Conservation (phyloP, 495 filamentous ascomycete species). For the Jackrogersella minutella region DNA sequence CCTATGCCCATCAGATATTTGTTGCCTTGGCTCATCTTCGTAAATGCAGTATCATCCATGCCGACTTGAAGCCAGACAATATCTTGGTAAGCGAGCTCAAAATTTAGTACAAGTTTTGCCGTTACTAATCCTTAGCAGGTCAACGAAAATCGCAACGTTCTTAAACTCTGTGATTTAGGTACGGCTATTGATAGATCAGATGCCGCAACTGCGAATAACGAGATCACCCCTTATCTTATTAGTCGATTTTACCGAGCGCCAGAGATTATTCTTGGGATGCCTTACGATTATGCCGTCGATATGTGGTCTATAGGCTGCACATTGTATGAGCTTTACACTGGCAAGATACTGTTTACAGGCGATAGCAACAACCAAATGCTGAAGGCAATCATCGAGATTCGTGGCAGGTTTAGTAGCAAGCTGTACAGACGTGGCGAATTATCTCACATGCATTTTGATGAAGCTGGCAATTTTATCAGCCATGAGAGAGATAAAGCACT, state of each 20-base stretch:
- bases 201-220: conserved; percentile 67
- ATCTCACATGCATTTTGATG: conserved; percentile 82
- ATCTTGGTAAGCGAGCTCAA: conserved; percentile 66
- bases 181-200: conserved; percentile 91
- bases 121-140: conserved; percentile 58
- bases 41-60: conserved; percentile 91
- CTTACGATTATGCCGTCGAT: conserved; percentile 92
- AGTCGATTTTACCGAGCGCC: conserved; percentile 97
- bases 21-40: conserved; percentile 83
- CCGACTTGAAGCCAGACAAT: conserved; percentile 97
- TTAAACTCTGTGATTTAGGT: conserved; percentile 96
- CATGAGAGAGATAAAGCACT: conserved; percentile 85
- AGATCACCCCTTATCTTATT: conserved; percentile 92
- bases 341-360: conserved; percentile 95
- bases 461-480: conserved; percentile 84
- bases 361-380: conserved; percentile 98
- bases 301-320: conserved; percentile 98
- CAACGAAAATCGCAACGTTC: conserved; percentile 80
- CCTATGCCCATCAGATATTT: conserved; percentile 95
- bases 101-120: background rate
- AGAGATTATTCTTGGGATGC: conserved; percentile 95
- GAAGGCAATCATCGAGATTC: conserved; percentile 91
- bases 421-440: conserved; percentile 81
- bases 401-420: conserved; percentile 90
- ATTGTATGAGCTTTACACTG: conserved; percentile 94